A percentile compares a stretch with the other conserved stretches of the same genome.
These are phyloP conservation scores for Epichloe brachyelytri DNA, from an alignment of 2,329 filamentous ascomycete genomes.

Conservation along the genomic window DNA sequence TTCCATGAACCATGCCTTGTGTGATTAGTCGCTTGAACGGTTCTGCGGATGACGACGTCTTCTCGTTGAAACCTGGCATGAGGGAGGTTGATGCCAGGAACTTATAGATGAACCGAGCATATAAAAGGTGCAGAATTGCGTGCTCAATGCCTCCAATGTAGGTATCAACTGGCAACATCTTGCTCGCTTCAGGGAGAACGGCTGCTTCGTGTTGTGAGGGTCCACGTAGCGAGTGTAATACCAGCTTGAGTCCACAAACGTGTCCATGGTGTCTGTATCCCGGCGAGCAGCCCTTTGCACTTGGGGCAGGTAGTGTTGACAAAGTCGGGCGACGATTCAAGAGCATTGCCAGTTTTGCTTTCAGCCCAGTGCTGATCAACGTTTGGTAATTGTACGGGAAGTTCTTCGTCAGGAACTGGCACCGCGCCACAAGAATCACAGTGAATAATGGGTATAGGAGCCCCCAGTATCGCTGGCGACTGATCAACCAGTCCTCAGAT, in stretches of 20 bases:
- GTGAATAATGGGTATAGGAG: conserved; percentile 81
- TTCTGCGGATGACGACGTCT: conserved; percentile 37
- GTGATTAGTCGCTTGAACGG: conserved; percentile 75
- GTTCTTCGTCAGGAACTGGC: conserved; percentile 60
- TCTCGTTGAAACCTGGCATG: conserved; percentile 26
- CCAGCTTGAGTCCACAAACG: conserved; percentile 92
- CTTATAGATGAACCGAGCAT: conserved; percentile 83
- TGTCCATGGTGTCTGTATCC: conserved; percentile 93
- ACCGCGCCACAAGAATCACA: conserved; percentile 65
- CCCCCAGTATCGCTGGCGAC: conserved; percentile 87
- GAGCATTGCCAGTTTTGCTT: conserved; percentile 61
- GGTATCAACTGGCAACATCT: conserved; percentile 64
- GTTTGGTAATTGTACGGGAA: conserved; percentile 64
- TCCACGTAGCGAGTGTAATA: conserved; percentile 77
- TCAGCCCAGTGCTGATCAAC: conserved; percentile 56
- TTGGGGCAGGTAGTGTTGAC: conserved; percentile 63
- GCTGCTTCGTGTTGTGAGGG: conserved; percentile 46
- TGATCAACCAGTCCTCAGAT: conserved; percentile 83
- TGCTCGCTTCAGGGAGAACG: conserved; percentile 49
- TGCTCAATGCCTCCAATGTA: conserved; percentile 87
- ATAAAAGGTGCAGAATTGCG: conserved; percentile 79
- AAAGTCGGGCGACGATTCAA: conserved; percentile 61
- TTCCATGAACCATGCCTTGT: conserved; percentile 89
- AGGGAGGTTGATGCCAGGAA: conserved; percentile 51
- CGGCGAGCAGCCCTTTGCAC: conserved; percentile 58